Evolutionary conservation across 2,329 filamentous ascomycete species (phyloP).

Genomic region (Neodidymelliopsis sp.): DNA sequence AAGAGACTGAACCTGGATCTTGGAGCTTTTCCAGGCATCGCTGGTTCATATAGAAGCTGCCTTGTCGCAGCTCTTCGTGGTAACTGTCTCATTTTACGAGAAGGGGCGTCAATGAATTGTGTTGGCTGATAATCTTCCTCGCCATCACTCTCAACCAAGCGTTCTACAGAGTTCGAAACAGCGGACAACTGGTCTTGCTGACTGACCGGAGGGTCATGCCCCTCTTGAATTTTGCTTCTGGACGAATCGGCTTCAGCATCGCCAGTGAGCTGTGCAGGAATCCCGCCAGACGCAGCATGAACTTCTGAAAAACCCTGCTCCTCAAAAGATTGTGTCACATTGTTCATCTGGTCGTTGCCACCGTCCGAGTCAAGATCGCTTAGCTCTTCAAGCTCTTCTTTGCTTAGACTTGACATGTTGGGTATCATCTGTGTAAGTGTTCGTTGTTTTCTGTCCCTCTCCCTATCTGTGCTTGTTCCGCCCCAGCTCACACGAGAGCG

Average conservation of each 20-base stretch:
- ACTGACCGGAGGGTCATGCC: background rate
- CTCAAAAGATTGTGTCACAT: slow-evolving; percentile 27
- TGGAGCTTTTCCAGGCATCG: background rate
- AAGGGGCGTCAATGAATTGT: slow-evolving; percentile 35
- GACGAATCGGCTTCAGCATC: background rate
- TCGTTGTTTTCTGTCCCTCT: slow-evolving; percentile 33
- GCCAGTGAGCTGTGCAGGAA: background rate
- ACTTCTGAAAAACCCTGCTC: slow-evolving; percentile 22
- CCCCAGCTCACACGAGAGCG: slow-evolving; percentile 31
- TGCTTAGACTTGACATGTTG: slow-evolving; percentile 26
- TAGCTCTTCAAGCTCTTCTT: slow-evolving; percentile 16
- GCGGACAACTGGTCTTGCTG: background rate
- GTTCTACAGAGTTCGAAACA: background rate
- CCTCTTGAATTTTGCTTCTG: background rate
- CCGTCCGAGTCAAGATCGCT: slow-evolving; percentile 27
- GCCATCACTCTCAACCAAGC: slow-evolving; percentile 13
- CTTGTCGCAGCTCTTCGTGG: slow-evolving; percentile 6
- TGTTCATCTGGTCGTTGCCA: slow-evolving; percentile 19
- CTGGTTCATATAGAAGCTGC: background rate
- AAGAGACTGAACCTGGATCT: slow-evolving; percentile 39
- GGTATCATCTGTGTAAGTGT: slow-evolving; percentile 49
- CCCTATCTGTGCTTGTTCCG: slow-evolving; percentile 19
- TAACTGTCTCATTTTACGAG: slow-evolving; percentile 19
- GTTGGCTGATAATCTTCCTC: slow-evolving; percentile 40
- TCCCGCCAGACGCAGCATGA: background rate